Percentiles rank a stretch among this genome's conserved stretches.
Evolutionary conservation across 2,329 filamentous ascomycete species (phyloP).

Genomic region (Aspergillus quadrilineatus): DNA sequence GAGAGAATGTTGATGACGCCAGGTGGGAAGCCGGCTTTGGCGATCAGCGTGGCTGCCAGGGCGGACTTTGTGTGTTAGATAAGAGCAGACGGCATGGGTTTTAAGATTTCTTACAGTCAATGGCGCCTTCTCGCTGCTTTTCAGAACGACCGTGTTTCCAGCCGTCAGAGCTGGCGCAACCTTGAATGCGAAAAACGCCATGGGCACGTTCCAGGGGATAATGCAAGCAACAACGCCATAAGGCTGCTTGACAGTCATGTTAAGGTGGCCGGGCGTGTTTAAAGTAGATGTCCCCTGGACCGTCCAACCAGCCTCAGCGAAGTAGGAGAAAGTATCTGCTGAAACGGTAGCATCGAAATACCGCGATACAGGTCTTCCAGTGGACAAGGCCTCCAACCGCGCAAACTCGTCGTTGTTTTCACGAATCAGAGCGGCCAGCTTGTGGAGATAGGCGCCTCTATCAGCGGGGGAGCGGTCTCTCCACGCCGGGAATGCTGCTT

Average conservation of each 20-base stretch:
- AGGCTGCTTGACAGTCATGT: constrained; percentile 46
- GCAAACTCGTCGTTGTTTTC: constrained; percentile 32
- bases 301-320: constrained; percentile 30
- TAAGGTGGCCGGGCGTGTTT: constrained; percentile 29
- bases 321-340: constrained; percentile 28
- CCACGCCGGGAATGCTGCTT: constrained; percentile 40
- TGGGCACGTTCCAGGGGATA: constrained; percentile 58
- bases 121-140: constrained; percentile 63
- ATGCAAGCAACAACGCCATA: constrained; percentile 60
- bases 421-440: constrained; percentile 32
- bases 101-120: constrained; percentile 48
- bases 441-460: constrained; percentile 34
- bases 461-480: constrained; percentile 34
- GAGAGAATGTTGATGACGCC: constrained; percentile 55
- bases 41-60: constrained; percentile 37
- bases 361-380: constrained; percentile 34
- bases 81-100: background rate
- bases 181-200: constrained; percentile 53
- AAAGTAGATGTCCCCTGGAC: constrained; percentile 32
- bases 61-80: constrained; percentile 25
- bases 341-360: constrained; percentile 26
- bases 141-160: constrained; percentile 62
- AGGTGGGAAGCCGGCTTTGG: constrained; percentile 45
- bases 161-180: constrained; percentile 60
- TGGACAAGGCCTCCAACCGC: constrained; percentile 37